These are phyloP conservation scores for Capronia americana DNA, from an alignment of 2,329 filamentous ascomycete genomes.

Conservation along the genomic window DNA sequence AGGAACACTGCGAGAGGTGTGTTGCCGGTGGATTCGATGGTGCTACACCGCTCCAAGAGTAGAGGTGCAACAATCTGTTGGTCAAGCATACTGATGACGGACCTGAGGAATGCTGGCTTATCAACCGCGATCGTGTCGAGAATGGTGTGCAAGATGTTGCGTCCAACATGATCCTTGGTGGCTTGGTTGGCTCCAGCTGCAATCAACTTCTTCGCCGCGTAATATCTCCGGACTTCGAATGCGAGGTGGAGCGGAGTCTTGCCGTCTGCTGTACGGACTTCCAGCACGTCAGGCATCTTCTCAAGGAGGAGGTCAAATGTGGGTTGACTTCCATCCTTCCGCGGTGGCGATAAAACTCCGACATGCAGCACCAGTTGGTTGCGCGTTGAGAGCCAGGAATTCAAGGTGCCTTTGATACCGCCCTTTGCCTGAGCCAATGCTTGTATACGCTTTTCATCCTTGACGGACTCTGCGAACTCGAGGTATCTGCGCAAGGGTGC, in stretches of 20 bases:
- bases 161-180: conserved; percentile 63
- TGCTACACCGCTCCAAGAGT: conserved; percentile 53
- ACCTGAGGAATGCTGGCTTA: conserved; percentile 57
- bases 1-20: conserved; percentile 71
- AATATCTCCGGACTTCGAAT: conserved; percentile 61
- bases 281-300: conserved; percentile 65
- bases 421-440: conserved; percentile 65
- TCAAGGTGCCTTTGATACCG: conserved; percentile 69
- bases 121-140: conserved; percentile 41
- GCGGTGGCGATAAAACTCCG: conserved; percentile 59
- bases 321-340: conserved; percentile 52
- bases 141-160: conserved; percentile 73
- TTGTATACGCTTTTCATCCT: conserved; percentile 67
- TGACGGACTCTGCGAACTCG: conserved; percentile 69
- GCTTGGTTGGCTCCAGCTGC: conserved; percentile 73
- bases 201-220: conserved; percentile 68
- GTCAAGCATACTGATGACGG: conserved; percentile 66
- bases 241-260: conserved; percentile 73
- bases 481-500: conserved; percentile 70
- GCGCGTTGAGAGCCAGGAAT: conserved; percentile 53
- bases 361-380: conserved; percentile 71
- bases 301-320: conserved; percentile 72
- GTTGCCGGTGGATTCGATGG: conserved; percentile 58
- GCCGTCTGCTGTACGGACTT: conserved; percentile 61
- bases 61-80: conserved; percentile 55